Base-by-base conservation (phyloP, 2,329 filamentous ascomycete species). In the Scedosporium dehoogii region DNA sequence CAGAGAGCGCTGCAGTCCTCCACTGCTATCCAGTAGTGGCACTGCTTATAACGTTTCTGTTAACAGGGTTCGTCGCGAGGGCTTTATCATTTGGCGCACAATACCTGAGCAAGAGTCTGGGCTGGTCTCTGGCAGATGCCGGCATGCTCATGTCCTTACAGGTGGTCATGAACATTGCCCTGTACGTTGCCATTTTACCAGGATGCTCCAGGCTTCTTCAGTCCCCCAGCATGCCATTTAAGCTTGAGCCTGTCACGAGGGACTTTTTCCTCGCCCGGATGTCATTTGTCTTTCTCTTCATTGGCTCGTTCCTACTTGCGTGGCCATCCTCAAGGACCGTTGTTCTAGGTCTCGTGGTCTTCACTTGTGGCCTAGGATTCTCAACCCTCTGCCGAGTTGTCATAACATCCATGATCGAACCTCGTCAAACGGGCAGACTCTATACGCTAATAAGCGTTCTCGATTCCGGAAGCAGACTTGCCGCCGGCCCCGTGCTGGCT, bases 401-500 rank as follows among this genome's bases (percentile, higher is more conserved):
- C 33, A 61, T 67, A 29, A 66, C 67, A 21, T 53, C 63, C 62
- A 63, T 65, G 41, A 64, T 65, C 60, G 62, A 64, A 12, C 61
- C 62, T 9, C 65, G 67, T 59, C 65, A 69, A 59, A 69, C 66
- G 14, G 67, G 66, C 6, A 66, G 70, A 25, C 62, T 72, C n/a
- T 69, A 70, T 61, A 69, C 69, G 4, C 65, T 72, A n/a, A 67
- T 69, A 18, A 66, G 67, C 62, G 70, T 70, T 58, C 63, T 67
- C 9, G 68, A 70, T 65, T 68, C 67, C 4, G 51, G 65, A 7
- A 67, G 69, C 33, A 63, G 63, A 33, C 63, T 72, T 10, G 61
- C 68, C 27, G 66, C 65, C 2, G 68, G 67, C 1, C 69, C 70
- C n/a, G 56, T 67, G 7, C 63, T 72, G 29, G 69, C 69, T 7